Conservation (phyloP, 2,329 filamentous ascomycete species). For the Diaporthe batatas region DNA sequence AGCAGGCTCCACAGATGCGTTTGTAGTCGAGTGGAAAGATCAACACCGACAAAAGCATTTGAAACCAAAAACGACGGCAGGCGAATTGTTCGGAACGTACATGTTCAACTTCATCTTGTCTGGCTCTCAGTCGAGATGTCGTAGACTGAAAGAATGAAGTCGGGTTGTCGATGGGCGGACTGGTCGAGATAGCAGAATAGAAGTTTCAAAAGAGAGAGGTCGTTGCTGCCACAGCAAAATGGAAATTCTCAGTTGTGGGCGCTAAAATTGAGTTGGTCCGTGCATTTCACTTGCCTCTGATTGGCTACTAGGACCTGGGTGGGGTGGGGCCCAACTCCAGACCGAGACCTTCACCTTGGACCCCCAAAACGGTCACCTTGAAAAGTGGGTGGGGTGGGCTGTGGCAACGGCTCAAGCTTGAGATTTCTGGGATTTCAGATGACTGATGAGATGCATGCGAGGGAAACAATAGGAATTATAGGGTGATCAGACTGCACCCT, state of each 20-base stretch:
- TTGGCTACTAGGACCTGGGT: neutral
- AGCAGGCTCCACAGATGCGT: constrained; percentile 18
- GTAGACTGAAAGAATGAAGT: constrained; percentile 48
- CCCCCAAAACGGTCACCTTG: constrained; percentile 19
- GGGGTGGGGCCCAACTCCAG: neutral
- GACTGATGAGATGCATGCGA: neutral
- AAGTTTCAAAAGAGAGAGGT: constrained; percentile 35
- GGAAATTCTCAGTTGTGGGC: constrained; percentile 41
- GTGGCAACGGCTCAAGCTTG: constrained; percentile 2
- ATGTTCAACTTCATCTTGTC: constrained; percentile 73
- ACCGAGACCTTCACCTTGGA: constrained; percentile 11
- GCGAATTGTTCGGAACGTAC: constrained; percentile 33
- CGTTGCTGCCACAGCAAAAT: constrained; percentile 36
- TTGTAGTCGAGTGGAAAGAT: neutral
- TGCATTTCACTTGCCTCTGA: neutral
- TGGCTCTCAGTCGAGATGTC: constrained; percentile 52
- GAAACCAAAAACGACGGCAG: too few species aligned
- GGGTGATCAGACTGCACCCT: neutral
- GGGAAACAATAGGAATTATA: neutral
- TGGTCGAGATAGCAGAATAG: constrained; percentile 33
- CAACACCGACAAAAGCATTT: neutral
- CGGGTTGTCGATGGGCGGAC: constrained; percentile 44
- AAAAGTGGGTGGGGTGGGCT: neutral
- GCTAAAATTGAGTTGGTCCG: constrained; percentile 41
- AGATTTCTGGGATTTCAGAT: constrained; percentile 1